A percentile compares a stretch with the other conserved stretches of the same genome.
Evolutionary conservation across 2,329 filamentous ascomycete species (phyloP).

Genomic region (Blastomyces parvus): DNA sequence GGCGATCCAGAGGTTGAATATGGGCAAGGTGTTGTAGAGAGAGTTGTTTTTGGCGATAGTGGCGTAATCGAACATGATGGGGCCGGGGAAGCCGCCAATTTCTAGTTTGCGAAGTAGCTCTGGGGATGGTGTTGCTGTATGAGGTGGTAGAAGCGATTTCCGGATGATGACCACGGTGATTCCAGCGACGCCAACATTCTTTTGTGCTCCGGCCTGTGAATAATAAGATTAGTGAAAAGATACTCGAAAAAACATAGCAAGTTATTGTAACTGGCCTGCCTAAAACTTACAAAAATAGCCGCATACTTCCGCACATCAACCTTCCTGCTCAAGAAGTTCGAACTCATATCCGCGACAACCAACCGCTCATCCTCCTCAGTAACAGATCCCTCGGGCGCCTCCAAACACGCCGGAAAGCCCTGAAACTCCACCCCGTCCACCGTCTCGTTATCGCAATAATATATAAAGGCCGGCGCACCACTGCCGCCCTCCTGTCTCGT

Average conservation of each 20-base stretch:
- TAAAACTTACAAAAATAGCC: constrained; percentile 62
- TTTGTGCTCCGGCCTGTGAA: constrained; percentile 63
- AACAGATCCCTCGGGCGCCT: constrained; percentile 48
- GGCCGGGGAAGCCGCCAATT: constrained; percentile 54
- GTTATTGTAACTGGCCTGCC: not conserved
- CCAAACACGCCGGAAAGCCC: constrained; percentile 61
- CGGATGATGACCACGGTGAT: constrained; percentile 78
- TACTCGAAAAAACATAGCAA: not conserved
- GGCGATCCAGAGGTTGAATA: constrained; percentile 86
- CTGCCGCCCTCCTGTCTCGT: constrained; percentile 48
- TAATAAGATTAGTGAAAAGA: constrained; percentile 4
- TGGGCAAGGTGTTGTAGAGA: constrained; percentile 89
- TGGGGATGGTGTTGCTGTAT: constrained; percentile 54
- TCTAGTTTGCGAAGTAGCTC: constrained; percentile 62
- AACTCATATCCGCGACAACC: constrained; percentile 87
- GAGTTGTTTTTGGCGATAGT: constrained; percentile 87
- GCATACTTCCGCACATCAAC: constrained; percentile 72
- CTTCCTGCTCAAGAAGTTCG: constrained; percentile 77
- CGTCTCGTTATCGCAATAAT: constrained; percentile 91
- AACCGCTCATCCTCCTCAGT: constrained; percentile 55
- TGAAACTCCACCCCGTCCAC: constrained; percentile 83
- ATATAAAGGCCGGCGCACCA: constrained; percentile 56
- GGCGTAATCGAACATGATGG: constrained; percentile 72
- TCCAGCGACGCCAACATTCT: constrained; percentile 81
- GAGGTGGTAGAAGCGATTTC: constrained; percentile 66